Evolutionary conservation across 2,329 filamentous ascomycete genomes (phyloP), one percentile per base, ranked within the genome.

Genomic region (Claviceps fusiformis): DNA sequence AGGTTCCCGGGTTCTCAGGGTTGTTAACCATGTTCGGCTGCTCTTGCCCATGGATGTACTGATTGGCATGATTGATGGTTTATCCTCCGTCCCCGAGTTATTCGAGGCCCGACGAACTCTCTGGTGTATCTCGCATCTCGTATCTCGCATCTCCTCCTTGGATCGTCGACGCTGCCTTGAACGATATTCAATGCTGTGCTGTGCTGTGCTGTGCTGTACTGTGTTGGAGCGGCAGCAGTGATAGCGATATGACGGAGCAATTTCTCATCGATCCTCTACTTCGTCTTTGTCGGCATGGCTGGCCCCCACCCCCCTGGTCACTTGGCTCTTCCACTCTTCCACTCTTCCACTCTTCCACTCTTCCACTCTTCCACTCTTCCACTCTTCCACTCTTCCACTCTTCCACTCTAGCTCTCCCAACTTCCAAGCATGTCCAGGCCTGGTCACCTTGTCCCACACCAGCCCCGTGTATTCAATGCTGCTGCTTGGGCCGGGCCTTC

Each of bases 371-470:
- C n/a, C n/a, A n/a, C n/a, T n/a, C n/a, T n/a, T n/a, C n/a, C n/a
- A n/a, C n/a, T n/a, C n/a, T n/a, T n/a, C n/a, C n/a, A n/a, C n/a
- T n/a, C n/a, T n/a, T n/a, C n/a, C n/a, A n/a, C n/a, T n/a, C n/a
- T n/a, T n/a, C 24, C 50, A 44, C n/a, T 53, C 52, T 53, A 47
- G 35, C 48, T 45, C 44, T 52, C 49, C 24, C 45, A 53, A 27
- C 44, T 52, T 52, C 24, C 45, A 53, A 27, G 52, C 52, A 39
- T 47, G 43, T 29, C 52, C 44, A 54, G 45, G 51, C 19, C 44
- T 39, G 45, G 53, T 43, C 35, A 45, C 43, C 55, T 56, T 56
- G 55, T 56, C 55, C 55, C 55, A 56, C 55, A 54, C 55, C 48
- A 56, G 27, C 55, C 55, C 52, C 52, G 52, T 44, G 52, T 54